A percentile compares a stretch with the other conserved stretches of the same genome.
These are phyloP conservation scores for Helicostylum pulchrum DNA, from an alignment of 192 early-diverging fungal genomes.

Conservation along the genomic window DNA sequence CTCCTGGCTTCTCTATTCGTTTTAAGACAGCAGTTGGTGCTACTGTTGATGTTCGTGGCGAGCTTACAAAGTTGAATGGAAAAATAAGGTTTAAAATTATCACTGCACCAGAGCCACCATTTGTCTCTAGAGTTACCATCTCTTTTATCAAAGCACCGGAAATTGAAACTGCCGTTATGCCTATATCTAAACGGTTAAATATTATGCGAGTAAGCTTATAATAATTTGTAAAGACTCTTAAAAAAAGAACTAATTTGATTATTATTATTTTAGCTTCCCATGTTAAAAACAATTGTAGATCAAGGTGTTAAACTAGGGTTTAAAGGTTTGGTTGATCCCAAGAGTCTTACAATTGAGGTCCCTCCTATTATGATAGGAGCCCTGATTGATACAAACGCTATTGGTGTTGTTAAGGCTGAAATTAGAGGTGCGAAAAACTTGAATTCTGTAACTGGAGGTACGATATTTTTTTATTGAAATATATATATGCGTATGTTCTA, in stretches of 20 bases:
- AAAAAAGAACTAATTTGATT: background rate
- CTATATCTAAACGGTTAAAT: conserved; percentile 28
- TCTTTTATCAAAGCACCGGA: conserved; percentile 25
- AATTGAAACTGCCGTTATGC: conserved; percentile 33
- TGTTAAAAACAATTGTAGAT: conserved; percentile 23
- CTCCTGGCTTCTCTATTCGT: conserved; percentile 24
- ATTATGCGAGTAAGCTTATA: conserved; percentile 26
- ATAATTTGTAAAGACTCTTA: background rate
- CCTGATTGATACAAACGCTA: conserved; percentile 16
- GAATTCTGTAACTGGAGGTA: conserved; percentile 2
- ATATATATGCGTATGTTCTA: background rate
- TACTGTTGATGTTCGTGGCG: conserved; percentile 21
- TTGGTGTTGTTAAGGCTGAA: conserved; percentile 32
- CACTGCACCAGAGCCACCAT: conserved; percentile 28
- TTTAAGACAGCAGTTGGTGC: conserved; percentile 24
- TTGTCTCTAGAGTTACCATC: conserved; percentile 23
- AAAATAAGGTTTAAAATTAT: conserved; percentile 32
- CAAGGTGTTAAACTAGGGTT: conserved; percentile 25
- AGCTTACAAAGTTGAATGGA: conserved; percentile 23
- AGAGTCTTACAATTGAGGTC: conserved; percentile 27
- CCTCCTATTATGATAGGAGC: conserved; percentile 11
- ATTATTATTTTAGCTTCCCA: conserved; percentile 14
- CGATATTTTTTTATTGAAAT: background rate
- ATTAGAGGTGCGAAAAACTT: conserved; percentile 23
- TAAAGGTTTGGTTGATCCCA: conserved; percentile 26